A percentile compares a stretch with the other conserved stretches of the same genome.
Evolutionary conservation across 1,284 basidiomycete species (phyloP).

Genomic region (Phlebopus sp.): DNA sequence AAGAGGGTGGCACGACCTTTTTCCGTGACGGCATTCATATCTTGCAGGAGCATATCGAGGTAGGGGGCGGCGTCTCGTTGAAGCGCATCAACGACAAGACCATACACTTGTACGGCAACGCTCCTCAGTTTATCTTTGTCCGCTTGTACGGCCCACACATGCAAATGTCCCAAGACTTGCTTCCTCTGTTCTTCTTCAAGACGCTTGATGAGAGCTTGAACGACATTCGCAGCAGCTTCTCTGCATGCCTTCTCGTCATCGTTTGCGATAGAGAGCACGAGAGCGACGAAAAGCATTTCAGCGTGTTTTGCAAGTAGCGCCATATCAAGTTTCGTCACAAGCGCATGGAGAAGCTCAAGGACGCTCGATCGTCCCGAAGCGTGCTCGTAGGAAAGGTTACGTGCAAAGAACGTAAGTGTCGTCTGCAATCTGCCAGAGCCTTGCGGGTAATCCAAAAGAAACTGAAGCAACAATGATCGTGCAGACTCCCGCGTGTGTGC

Average conservation of each 20-base stretch:
- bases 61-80: conserved; percentile 49
- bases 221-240: conserved; percentile 81
- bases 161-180: conserved; percentile 68
- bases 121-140: conserved; percentile 60
- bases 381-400: conserved; percentile 89
- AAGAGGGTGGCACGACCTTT: conserved; percentile 44
- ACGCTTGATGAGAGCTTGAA: conserved; percentile 73
- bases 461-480: conserved; percentile 87
- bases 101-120: conserved; percentile 81
- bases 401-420: conserved; percentile 91
- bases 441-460: conserved; percentile 97
- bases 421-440: conserved; percentile 87
- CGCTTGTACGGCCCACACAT: conserved; percentile 76
- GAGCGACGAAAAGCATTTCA: conserved; percentile 88
- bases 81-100: conserved; percentile 71
- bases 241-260: conserved; percentile 89
- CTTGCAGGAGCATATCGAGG: conserved; percentile 55
- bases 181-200: conserved; percentile 63
- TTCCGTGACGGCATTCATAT: conserved; percentile 52
- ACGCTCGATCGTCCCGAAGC: conserved; percentile 91
- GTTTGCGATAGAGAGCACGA: conserved; percentile 93
- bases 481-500: conserved; percentile 89
- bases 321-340: conserved; percentile 84
- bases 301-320: conserved; percentile 78
- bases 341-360: conserved; percentile 84